These are phyloP conservation scores for Pseudomassariella vexata DNA, from an alignment of 2,329 filamentous ascomycete genomes.

Conservation along the genomic window DNA sequence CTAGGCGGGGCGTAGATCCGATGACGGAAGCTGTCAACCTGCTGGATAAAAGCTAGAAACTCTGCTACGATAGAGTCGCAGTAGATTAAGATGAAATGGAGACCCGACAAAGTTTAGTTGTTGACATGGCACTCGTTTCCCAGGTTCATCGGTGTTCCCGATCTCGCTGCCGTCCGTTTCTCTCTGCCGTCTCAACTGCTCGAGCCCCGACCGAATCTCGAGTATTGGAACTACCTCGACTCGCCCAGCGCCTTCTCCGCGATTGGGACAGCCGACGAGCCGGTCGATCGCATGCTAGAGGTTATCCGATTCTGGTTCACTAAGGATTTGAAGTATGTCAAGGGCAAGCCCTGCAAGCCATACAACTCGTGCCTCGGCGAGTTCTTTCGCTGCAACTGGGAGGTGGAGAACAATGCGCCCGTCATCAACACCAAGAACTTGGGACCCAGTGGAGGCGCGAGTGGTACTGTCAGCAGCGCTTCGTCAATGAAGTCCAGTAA, in stretches of 20 bases:
- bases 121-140: no score
- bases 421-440: conserved; percentile 47
- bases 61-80: no score
- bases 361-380: conserved; percentile 97
- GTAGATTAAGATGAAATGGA: no score
- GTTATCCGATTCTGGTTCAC: conserved; percentile 97
- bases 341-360: conserved; percentile 96
- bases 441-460: conserved; percentile 23
- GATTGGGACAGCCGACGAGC: conserved; percentile 84
- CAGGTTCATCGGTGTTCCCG: conserved; percentile 92
- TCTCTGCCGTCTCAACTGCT: conserved; percentile 92
- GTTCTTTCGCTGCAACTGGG: conserved; percentile 98
- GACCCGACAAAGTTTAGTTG: no score
- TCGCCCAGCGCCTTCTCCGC: conserved; percentile 82
- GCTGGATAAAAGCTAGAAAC: no score
- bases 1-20: conserved; percentile 6
- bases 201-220: conserved; percentile 92
- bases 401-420: conserved; percentile 74
- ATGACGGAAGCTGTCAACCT: conserved; percentile 10
- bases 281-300: conserved; percentile 89
- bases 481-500: conserved; percentile 41
- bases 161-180: conserved; percentile 93
- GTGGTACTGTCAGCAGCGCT: conserved; percentile 33
- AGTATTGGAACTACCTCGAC: conserved; percentile 99
- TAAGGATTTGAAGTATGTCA: conserved; percentile 98